phyloP scores from a whole-genome alignment of 176 grass and related monocot species.

The Canna indica region DNA sequence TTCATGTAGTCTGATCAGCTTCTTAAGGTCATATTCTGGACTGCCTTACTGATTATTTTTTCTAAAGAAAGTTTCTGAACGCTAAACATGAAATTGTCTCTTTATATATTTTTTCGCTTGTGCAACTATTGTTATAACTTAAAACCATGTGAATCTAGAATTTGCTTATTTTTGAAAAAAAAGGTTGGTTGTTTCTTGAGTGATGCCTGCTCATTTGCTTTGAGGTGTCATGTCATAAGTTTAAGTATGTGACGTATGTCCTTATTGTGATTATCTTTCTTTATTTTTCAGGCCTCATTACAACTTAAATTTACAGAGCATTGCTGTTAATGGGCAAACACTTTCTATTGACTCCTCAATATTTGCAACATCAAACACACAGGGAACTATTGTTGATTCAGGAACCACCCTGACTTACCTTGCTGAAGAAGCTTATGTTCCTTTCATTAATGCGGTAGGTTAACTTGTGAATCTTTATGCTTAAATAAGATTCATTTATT shows the following conservation, averaged over 20 bases:
- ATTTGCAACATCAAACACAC: constrained; percentile 82
- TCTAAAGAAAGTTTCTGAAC: not conserved
- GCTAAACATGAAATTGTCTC: not conserved
- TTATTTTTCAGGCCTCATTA: constrained; percentile 62
- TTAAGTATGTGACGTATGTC: not conserved
- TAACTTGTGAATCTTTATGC: not conserved
- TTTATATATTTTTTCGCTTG: not conserved
- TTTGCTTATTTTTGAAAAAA: not conserved
- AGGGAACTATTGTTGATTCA: constrained; percentile 93
- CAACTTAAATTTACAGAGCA: constrained; percentile 88
- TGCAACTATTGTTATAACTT: not conserved
- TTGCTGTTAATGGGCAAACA: constrained; percentile 77
- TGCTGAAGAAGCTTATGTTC: constrained; percentile 74
- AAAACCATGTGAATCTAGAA: not conserved
- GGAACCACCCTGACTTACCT: constrained; percentile 94
- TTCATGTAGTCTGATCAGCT: not conserved
- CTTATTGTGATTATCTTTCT: not conserved
- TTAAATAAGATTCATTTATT: not conserved
- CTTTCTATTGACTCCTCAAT: constrained; percentile 62
- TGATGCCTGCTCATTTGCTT: not conserved
- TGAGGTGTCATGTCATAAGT: not conserved
- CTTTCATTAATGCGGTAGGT: constrained; percentile 79
- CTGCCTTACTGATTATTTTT: not conserved
- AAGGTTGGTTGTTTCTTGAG: not conserved
- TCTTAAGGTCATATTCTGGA: not conserved